Evolutionary conservation across 176 grass and related monocot genomes (phyloP).

Genomic region (Miscanthus lutarioriparius): DNA sequence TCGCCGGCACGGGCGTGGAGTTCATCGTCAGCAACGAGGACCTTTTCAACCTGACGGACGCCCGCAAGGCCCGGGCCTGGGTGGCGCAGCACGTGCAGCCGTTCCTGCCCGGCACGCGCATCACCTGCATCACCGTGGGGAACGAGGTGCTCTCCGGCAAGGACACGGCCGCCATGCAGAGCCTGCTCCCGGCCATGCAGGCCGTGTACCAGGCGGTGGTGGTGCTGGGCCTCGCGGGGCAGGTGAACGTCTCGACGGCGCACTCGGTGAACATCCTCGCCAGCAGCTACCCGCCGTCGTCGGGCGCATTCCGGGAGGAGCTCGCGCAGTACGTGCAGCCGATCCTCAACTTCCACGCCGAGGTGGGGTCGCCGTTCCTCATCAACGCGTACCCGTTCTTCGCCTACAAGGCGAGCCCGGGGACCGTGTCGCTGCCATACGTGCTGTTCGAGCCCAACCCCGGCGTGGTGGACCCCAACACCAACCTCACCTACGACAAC

Average conservation of each 20-base stretch:
- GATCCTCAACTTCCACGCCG: constrained; percentile 56
- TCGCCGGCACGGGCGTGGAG: constrained; percentile 67
- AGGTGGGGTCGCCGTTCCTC: constrained; percentile 63
- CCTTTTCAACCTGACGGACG: constrained; percentile 44
- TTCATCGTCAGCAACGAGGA: constrained; percentile 69
- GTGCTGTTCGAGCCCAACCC: constrained; percentile 78
- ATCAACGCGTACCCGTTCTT: constrained; percentile 91
- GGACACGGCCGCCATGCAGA: constrained; percentile 44
- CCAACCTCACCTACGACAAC: constrained; percentile 85
- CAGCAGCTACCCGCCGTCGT: constrained; percentile 70
- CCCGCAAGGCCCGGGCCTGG: constrained; percentile 50
- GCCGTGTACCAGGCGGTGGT: constrained; percentile 59
- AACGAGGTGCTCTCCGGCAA: constrained; percentile 70
- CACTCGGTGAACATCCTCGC: constrained; percentile 62
- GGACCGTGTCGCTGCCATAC: constrained; percentile 62
- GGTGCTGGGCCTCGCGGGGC: constrained; percentile 44
- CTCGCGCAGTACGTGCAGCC: constrained; percentile 53
- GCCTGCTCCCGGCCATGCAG: constrained; percentile 74
- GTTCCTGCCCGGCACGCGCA: constrained; percentile 58
- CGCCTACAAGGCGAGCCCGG: constrained; percentile 68
- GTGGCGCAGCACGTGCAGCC: constrained; percentile 66
- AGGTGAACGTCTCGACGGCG: constrained; percentile 66
- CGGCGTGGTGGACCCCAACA: constrained; percentile 50
- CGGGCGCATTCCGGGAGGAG: constrained; percentile 60
- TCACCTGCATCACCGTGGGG: constrained; percentile 68